A percentile compares a stretch with the other conserved stretches of the same genome.
These are phyloP conservation scores for Malus hybrid DNA, from an alignment of 331 rosid species.

Conservation along the genomic window DNA sequence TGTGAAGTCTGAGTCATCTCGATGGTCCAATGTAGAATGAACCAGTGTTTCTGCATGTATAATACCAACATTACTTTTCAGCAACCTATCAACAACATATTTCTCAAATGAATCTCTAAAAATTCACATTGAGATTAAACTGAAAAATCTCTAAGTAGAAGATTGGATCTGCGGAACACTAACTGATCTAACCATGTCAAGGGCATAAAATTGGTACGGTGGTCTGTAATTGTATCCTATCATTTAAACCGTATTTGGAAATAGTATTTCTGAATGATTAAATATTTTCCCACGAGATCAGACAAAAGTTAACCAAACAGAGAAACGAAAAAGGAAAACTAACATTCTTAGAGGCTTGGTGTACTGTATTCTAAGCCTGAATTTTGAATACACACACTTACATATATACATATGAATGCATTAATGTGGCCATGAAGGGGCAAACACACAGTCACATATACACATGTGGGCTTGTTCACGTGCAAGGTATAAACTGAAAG, in stretches of 20 bases:
- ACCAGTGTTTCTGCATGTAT: conserved; percentile 86
- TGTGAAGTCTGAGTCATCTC: conserved; percentile 82
- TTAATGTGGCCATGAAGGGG: background rate
- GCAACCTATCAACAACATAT: conserved; percentile 7
- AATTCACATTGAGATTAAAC: background rate
- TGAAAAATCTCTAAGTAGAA: background rate
- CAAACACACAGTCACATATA: background rate
- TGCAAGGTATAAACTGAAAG: background rate
- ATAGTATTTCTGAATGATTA: background rate
- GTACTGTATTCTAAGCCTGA: background rate
- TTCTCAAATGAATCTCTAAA: conserved; percentile 3
- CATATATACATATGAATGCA: background rate
- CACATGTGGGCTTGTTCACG: background rate
- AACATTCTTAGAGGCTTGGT: background rate
- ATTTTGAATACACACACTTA: background rate
- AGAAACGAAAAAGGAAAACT: background rate
- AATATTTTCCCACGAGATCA: background rate
- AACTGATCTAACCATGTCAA: background rate
- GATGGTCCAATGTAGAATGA: conserved; percentile 81
- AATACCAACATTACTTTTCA: conserved; percentile 7
- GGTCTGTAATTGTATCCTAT: background rate
- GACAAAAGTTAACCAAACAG: background rate
- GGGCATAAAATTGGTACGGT: background rate
- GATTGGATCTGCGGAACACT: background rate
- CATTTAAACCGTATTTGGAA: background rate